phyloP scores from a whole-genome alignment of 208 protist species.

The Trypanosoma lewisi region DNA sequence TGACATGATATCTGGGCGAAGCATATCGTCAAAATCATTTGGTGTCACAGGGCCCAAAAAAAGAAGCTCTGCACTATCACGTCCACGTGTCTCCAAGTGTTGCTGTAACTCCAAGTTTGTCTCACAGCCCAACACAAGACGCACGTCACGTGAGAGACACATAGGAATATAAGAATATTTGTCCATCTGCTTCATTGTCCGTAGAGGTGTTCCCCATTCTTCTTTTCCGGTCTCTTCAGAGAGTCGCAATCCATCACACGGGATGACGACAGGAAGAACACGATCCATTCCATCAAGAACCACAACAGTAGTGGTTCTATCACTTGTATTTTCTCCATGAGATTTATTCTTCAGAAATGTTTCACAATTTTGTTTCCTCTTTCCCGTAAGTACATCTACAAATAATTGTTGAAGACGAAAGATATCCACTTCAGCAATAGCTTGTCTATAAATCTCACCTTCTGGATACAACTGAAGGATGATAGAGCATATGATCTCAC shows the following conservation, averaged over 20 bases:
- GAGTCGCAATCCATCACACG: slow-evolving; percentile 50
- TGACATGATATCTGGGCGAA: slow-evolving; percentile 36
- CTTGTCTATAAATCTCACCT: slow-evolving; percentile 50
- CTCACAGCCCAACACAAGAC: slow-evolving; percentile 50
- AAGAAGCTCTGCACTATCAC: slow-evolving; percentile 67
- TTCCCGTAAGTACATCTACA: slow-evolving; percentile 33
- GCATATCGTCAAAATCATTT: slow-evolving; percentile 76
- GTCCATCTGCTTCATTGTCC: not conserved
- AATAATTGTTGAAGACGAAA: slow-evolving; percentile 51
- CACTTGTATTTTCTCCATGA: not conserved
- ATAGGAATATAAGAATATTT: slow-evolving; percentile 42
- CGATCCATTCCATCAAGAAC: slow-evolving; percentile 66
- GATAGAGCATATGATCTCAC: slow-evolving; percentile 55
- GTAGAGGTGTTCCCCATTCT: slow-evolving; percentile 20
- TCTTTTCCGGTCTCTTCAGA: slow-evolving; percentile 32
- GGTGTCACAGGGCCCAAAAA: slow-evolving; percentile 38
- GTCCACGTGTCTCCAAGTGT: slow-evolving; percentile 31
- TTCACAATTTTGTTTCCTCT: slow-evolving; percentile 6
- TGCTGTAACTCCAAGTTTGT: slow-evolving; percentile 25
- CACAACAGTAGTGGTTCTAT: slow-evolving; percentile 32
- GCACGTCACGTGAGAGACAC: slow-evolving; percentile 70
- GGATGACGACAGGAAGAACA: slow-evolving; percentile 33
- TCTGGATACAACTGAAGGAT: slow-evolving; percentile 62
- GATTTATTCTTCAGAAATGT: not conserved
- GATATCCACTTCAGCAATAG: slow-evolving; percentile 62